phyloP scores from a whole-genome alignment of 2,329 filamentous ascomycete genomes.

The Ophiostoma australiae region DNA sequence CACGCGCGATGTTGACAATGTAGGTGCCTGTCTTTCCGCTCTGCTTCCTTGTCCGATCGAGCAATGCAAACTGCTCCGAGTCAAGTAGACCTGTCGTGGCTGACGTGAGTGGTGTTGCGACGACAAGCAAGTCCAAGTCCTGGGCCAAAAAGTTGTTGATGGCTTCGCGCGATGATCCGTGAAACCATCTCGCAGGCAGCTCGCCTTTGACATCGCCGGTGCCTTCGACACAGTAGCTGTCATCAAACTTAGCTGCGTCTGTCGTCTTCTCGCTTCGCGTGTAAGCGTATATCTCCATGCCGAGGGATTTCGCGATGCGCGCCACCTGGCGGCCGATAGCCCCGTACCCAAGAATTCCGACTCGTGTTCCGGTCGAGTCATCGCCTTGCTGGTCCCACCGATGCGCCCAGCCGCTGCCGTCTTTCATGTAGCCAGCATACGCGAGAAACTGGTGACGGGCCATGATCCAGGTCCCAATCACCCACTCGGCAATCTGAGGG shows the following conservation, averaged over 20 bases:
- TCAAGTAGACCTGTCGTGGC: constrained; percentile 47
- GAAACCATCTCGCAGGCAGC: constrained; percentile 49
- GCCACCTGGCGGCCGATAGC: constrained; percentile 51
- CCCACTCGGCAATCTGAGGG: constrained; percentile 55
- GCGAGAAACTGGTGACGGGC: neutral
- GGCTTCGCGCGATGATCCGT: constrained; percentile 40
- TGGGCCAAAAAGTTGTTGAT: constrained; percentile 48
- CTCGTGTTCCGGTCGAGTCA: constrained; percentile 45
- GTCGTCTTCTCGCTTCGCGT: constrained; percentile 66
- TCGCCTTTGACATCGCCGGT: constrained; percentile 52
- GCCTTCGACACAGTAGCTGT: constrained; percentile 61
- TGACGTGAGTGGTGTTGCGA: constrained; percentile 48
- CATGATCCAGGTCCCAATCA: constrained; percentile 40
- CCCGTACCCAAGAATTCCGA: constrained; percentile 54
- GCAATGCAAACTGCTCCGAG: constrained; percentile 45
- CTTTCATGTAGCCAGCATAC: constrained; percentile 1
- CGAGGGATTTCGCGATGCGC: constrained; percentile 57
- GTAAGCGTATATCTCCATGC: constrained; percentile 69
- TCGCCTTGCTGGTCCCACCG: constrained; percentile 34
- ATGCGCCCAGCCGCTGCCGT: constrained; percentile 41
- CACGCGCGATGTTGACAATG: constrained; percentile 67
- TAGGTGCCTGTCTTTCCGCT: constrained; percentile 47
- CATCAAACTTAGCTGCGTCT: constrained; percentile 58
- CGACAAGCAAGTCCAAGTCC: constrained; percentile 49
- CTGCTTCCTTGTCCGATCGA: constrained; percentile 30